Evolutionary conservation across 495 filamentous ascomycete genomes (phyloP), one percentile per base, ranked within the genome.

Genomic region (Aspergillus coremiiformis): DNA sequence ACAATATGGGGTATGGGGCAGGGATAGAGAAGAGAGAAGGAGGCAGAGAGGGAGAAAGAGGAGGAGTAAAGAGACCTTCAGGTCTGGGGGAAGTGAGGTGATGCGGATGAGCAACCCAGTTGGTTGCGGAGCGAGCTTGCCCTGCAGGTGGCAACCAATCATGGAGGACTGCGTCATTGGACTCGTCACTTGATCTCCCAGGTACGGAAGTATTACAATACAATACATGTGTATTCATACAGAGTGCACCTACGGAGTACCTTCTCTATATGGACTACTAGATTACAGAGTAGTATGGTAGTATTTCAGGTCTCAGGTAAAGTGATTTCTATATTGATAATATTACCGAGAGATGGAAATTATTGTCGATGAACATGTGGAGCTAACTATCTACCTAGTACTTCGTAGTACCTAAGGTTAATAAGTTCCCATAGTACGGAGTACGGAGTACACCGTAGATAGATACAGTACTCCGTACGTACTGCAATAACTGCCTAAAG

Each of bases 71-170:
- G 14, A 44, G 19, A 41, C 37, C 37, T 21, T 45, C 51, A 56
- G 45, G 55, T 52, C 39, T 42, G 53, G 44, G 43, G 45, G 39
- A 41, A 37, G 49, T 35, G 53, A 42, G 46, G 47, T 52, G 62
- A 59, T 57, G 48, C 45, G 49, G 49, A 52, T 53, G 56, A 53
- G 47, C 24, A 27, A 26, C 44, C 49, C n/a, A n/a, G n/a, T n/a
- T 54, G 62, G 62, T 59, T 65, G 59, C 57, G 57, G 59, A 59
- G 59, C 54, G 58, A 59, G n/a, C n/a, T n/a, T n/a, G n/a, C n/a
- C 59, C 48, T 51, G 52, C 46, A n/a, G n/a, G 26, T 37, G n/a
- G 27, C 51, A 44, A 56, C 59, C 59, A 62, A 62, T 62, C 56
- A 56, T 52, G 39, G 44, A 19, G 43, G 26, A 12, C 51, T 62